Conservation (phyloP, 2,329 filamentous ascomycete genomes). For the Pseudocercospora musae region DNA sequence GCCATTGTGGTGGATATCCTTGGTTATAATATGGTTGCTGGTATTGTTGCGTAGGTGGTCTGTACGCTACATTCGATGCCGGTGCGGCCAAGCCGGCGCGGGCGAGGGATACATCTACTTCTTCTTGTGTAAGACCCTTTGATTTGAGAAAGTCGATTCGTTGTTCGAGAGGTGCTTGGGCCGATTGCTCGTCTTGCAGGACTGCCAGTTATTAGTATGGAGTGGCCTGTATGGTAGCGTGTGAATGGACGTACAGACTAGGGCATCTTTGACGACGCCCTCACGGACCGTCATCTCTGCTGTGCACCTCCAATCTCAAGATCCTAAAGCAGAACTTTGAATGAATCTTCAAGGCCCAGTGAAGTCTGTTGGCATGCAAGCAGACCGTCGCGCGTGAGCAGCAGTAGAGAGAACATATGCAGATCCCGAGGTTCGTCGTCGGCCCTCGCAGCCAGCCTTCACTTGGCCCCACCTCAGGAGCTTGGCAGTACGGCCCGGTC, state of each 20-base stretch:
- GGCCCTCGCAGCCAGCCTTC: background rate
- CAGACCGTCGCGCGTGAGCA: background rate
- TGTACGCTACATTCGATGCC: slow-evolving; percentile 30
- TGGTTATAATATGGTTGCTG: slow-evolving; percentile 36
- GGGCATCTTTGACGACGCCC: slow-evolving; percentile 77
- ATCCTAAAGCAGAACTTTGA: background rate
- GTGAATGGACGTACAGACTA: slow-evolving; percentile 44
- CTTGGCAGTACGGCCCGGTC: background rate
- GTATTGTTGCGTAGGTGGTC: slow-evolving; percentile 28
- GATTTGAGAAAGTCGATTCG: slow-evolving; percentile 88
- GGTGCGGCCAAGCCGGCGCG: slow-evolving; percentile 62
- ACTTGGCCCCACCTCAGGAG: background rate
- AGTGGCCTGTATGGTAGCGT: background rate
- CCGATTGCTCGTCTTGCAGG: slow-evolving; percentile 89
- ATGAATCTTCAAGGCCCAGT: background rate
- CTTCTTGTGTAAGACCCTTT: slow-evolving; percentile 95
- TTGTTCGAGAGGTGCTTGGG: slow-evolving; percentile 86
- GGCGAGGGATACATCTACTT: slow-evolving; percentile 80
- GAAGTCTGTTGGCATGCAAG: background rate
- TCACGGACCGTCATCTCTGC: slow-evolving; percentile 77
- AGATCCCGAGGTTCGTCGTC: background rate
- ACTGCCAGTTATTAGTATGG: slow-evolving; percentile 52
- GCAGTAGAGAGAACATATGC: background rate
- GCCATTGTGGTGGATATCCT: slow-evolving; percentile 47
- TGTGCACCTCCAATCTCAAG: background rate